phyloP scores from a whole-genome alignment of 345 rosid genomes.

The Syzygium aqueum region DNA sequence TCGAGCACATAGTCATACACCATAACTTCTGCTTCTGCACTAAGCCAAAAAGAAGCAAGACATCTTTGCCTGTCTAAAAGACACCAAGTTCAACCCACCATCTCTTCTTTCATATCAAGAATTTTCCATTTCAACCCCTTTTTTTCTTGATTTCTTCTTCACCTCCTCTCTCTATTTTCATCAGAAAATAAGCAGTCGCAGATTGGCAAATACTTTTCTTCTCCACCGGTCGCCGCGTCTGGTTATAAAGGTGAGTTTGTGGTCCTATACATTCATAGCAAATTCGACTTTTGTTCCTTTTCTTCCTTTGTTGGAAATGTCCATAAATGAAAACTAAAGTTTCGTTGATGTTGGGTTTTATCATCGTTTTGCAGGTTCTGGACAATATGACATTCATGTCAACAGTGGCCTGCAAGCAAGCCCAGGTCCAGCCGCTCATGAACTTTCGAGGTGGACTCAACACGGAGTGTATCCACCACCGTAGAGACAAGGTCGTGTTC shows the following conservation, averaged over 20 bases:
- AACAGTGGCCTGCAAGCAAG: neutral
- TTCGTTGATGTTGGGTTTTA: neutral
- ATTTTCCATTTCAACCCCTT: neutral
- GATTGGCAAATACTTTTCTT: neutral
- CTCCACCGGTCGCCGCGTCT: neutral
- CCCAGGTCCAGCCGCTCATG: conserved; percentile 7
- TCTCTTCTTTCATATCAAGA: neutral
- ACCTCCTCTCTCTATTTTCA: neutral
- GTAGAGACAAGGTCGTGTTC: conserved; percentile 13
- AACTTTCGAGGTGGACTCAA: neutral
- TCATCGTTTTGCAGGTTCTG: neutral
- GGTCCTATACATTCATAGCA: neutral
- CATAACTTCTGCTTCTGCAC: neutral
- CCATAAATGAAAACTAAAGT: neutral
- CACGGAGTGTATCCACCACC: conserved; percentile 3
- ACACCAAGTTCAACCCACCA: neutral
- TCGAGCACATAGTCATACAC: neutral
- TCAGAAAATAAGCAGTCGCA: neutral
- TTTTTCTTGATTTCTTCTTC: neutral
- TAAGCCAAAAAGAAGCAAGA: neutral
- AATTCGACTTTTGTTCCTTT: neutral
- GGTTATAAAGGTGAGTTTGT: neutral
- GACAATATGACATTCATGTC: neutral
- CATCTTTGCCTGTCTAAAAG: neutral
- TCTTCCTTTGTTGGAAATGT: neutral